Percentiles rank a stretch among this genome's conserved stretches.
phyloP scores from a whole-genome alignment of 345 rosid species.

The Murraya koenigii region DNA sequence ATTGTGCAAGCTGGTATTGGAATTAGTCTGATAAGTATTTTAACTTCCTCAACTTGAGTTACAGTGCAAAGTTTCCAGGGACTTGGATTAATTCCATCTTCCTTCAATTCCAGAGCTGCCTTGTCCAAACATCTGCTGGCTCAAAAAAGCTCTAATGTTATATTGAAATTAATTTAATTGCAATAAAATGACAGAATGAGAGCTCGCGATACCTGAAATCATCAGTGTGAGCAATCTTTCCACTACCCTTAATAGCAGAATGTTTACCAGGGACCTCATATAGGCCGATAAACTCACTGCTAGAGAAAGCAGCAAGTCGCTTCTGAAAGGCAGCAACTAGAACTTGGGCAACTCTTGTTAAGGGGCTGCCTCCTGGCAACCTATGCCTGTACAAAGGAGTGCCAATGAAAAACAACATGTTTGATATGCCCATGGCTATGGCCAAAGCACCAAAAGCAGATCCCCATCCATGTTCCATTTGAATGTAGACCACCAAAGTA shows the following conservation, averaged over 20 bases:
- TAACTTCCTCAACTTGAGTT: conserved; percentile 94
- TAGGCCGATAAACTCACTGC: conserved; percentile 71
- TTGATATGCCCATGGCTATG: conserved; percentile 83
- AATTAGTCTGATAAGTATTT: conserved; percentile 67
- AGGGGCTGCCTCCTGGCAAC: conserved; percentile 95
- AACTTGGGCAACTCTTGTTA: conserved; percentile 87
- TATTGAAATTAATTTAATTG: not conserved
- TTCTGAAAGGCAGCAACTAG: conserved; percentile 73
- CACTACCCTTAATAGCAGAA: conserved; percentile 78
- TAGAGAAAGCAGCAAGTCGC: conserved; percentile 54
- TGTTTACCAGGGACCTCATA: conserved; percentile 72
- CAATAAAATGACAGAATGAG: conserved; percentile 1
- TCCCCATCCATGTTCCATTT: conserved; percentile 81
- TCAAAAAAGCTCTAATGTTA: not conserved
- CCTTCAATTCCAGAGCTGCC: conserved; percentile 79
- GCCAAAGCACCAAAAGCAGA: conserved; percentile 84
- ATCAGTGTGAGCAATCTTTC: conserved; percentile 68
- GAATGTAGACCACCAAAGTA: conserved; percentile 84
- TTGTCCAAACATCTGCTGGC: conserved; percentile 74
- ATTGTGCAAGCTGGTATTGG: conserved; percentile 81
- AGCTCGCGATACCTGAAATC: conserved; percentile 50
- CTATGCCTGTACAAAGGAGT: conserved; percentile 89
- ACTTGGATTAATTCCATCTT: conserved; percentile 61
- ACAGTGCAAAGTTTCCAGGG: conserved; percentile 93
- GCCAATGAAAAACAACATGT: conserved; percentile 70